These are phyloP conservation scores for Acacia confusa DNA, from an alignment of 306 rosid genomes.

Conservation along the genomic window DNA sequence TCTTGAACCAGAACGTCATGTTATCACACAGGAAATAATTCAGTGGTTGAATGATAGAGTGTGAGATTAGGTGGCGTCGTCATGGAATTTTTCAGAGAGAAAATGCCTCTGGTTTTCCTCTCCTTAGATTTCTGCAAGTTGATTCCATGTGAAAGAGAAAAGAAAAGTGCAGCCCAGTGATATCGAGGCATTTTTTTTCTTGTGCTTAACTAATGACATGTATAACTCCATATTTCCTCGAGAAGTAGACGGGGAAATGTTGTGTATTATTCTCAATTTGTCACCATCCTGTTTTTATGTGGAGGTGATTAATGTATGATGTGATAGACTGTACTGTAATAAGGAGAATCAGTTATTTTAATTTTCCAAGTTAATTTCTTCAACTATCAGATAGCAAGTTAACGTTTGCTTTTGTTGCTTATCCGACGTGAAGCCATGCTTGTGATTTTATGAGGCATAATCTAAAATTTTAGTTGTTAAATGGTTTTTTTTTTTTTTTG, in stretches of 20 bases:
- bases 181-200: not conserved
- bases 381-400: not conserved
- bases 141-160: not conserved
- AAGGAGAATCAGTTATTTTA: not conserved
- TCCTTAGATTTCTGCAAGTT: conserved; percentile 5
- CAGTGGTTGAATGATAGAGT: conserved; percentile 73
- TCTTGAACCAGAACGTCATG: conserved; percentile 80
- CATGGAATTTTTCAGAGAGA: too few species aligned
- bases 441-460: not conserved
- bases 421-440: not conserved
- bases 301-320: not conserved
- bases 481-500: too few species aligned
- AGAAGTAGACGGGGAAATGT: not conserved
- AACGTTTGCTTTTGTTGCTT: not conserved
- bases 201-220: not conserved
- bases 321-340: not conserved
- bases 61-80: conserved; percentile 35
- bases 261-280: not conserved
- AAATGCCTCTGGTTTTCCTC: not conserved
- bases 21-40: conserved; percentile 51
- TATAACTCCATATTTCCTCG: not conserved
- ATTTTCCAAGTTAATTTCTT: not conserved
- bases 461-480: not conserved
- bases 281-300: conserved; percentile 2
- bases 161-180: not conserved